Evolutionary conservation across 1,284 basidiomycete species (phyloP).

Genomic region (Austroboletus novae-zelandiae): DNA sequence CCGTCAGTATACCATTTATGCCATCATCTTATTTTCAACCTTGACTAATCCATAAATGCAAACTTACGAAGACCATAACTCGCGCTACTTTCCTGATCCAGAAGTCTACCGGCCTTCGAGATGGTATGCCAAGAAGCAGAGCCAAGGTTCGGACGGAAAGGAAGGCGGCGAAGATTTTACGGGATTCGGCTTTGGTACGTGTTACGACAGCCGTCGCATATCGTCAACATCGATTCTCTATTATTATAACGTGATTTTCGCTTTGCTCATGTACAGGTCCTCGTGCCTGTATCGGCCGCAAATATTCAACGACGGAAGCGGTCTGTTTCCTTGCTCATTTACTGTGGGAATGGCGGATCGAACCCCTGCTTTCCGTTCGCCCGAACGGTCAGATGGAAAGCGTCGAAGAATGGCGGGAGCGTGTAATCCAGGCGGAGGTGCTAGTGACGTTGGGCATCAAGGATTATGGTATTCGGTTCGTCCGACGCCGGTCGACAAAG

Average conservation of each 20-base stretch:
- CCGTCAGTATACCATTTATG: not conserved
- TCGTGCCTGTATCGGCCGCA: not conserved
- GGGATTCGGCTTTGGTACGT: not conserved
- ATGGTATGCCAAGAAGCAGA: not conserved
- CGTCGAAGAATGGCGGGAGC: not conserved
- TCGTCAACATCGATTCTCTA: not conserved
- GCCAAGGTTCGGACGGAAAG: not conserved
- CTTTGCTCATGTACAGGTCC: not conserved
- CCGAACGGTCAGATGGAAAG: not conserved
- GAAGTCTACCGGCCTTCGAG: not conserved
- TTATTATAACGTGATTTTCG: not conserved
- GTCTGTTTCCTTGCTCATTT: not conserved
- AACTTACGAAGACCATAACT: not conserved
- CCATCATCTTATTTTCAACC: not conserved
- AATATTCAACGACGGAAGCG: not conserved
- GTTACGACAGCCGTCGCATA: not conserved
- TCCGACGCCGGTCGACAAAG: not conserved
- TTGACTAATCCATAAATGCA: not conserved
- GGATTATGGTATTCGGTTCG: not conserved
- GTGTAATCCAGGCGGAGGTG: not conserved
- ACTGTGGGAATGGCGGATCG: not conserved
- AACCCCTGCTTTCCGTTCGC: not conserved
- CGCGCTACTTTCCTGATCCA: not conserved
- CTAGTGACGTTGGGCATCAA: not conserved
- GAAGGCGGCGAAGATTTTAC: not conserved